Evolutionary conservation across 768 basidiomycete species (phyloP).

Genomic region (Trametes elegans): DNA sequence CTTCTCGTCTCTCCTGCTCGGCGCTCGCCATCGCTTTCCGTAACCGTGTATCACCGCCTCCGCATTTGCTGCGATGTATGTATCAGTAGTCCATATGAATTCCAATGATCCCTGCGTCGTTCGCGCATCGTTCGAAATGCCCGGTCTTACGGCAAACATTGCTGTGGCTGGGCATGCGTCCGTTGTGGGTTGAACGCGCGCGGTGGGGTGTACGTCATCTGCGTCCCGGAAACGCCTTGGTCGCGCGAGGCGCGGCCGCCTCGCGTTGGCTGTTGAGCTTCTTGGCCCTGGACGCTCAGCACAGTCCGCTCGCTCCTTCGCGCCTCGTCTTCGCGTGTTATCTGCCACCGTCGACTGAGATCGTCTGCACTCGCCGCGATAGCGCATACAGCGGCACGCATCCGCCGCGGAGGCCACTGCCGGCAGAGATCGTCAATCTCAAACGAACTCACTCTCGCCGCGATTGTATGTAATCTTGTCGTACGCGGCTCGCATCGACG

Average conservation of each 20-base stretch:
- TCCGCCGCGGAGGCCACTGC: too few relatives aligned
- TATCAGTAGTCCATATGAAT: neutral
- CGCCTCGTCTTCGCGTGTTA: neutral
- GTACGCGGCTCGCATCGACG: neutral
- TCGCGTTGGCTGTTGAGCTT: neutral
- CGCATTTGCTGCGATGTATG: neutral
- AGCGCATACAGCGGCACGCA: too few relatives aligned
- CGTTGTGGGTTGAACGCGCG: too few relatives aligned
- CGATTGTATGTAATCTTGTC: slow-evolving; percentile 19
- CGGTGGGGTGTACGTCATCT: too few relatives aligned
- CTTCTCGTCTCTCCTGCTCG: too few relatives aligned
- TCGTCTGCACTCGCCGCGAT: too few relatives aligned
- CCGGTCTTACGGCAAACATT: too few relatives aligned
- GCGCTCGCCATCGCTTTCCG: neutral
- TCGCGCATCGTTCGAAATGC: too few relatives aligned
- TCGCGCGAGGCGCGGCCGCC: neutral
- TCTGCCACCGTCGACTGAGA: neutral
- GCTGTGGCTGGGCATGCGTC: too few relatives aligned
- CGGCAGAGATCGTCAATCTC: slow-evolving; percentile 18
- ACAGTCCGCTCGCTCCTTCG: too few relatives aligned
- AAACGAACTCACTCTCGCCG: neutral
- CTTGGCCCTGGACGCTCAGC: too few relatives aligned
- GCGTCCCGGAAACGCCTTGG: neutral
- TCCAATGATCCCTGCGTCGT: too few relatives aligned
- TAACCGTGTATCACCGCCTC: neutral